These are phyloP conservation scores for Trichoderma asperelloides DNA, from an alignment of 495 filamentous ascomycete genomes.

Conservation along the genomic window DNA sequence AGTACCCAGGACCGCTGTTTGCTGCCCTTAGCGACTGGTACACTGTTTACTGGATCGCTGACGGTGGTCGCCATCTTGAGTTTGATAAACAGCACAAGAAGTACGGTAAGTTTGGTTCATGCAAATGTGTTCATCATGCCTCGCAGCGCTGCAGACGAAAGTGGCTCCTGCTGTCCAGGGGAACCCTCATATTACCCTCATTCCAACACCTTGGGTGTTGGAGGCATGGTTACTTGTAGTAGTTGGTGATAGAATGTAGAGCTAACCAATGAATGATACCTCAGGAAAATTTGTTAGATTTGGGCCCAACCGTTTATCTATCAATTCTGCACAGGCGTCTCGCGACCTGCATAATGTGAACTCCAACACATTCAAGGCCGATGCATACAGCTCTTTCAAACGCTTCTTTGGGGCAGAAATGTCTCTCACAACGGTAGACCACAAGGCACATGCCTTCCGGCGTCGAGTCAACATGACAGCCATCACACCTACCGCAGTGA, in stretches of 20 bases:
- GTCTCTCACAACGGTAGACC: not conserved
- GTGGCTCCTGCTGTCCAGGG: too few relatives aligned
- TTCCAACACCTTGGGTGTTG: too few relatives aligned
- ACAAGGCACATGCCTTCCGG: not conserved
- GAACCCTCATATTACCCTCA: too few relatives aligned
- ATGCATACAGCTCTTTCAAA: constrained; percentile 2
- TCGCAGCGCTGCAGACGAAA: too few relatives aligned
- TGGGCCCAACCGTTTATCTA: not conserved
- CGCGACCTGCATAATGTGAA: not conserved
- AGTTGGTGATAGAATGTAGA: not conserved
- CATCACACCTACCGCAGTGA: not conserved
- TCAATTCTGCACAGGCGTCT: not conserved
- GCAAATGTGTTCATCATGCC: not conserved
- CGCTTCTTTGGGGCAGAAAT: constrained; percentile 1
- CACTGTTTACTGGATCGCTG: not conserved
- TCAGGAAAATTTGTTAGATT: not conserved
- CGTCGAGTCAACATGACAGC: not conserved
- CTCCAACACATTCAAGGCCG: not conserved
- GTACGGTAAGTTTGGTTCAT: not conserved
- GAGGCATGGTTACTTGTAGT: too few relatives aligned
- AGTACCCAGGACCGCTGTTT: not conserved
- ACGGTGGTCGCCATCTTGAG: not conserved
- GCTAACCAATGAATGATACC: not conserved
- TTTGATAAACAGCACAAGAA: not conserved
- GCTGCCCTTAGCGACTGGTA: not conserved